Base-by-base conservation (phyloP, 768 basidiomycete species). In the Coprinopsis cinerea region DNA sequence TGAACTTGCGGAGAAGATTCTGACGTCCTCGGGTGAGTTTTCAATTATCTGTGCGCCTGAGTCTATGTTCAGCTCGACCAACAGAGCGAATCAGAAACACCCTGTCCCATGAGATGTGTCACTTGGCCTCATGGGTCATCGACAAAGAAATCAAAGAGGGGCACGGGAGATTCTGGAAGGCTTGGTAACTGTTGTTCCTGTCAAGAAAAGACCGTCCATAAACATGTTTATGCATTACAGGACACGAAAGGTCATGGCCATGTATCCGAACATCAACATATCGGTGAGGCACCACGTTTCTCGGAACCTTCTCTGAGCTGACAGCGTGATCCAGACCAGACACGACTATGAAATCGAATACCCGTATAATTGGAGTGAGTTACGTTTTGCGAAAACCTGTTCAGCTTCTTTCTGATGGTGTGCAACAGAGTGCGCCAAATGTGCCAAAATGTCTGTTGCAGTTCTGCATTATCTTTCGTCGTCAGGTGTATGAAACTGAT, bases 51-150 rank as follows among this genome's bases (percentile, higher is more conserved):
- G 9, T 44, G 43, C 15, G 13, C 11, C 20, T 23, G 1, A n/a
- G 18, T 34, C 24, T 13, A 17, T 18, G 26, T 24, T 41, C 24
- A 25, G n/a, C n/a, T n/a, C n/a, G n/a, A n/a, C n/a, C n/a, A 45
- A 1, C 51, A 92, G 91, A 88, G 47, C 79, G 89, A 32, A 85
- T 93, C 43, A 73, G 84, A 28, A 83, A 85, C 58, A 93, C 91
- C 1, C 67, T 94, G 11, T 82, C 88, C 25, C 92, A 94, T 57
- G 92, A 94, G 63, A 92, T 93, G 90, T 93, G 91, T 58, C 92
- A 93, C 67, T 65, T 94, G 27, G 92, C 92, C 2, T 79, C 79
- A 49, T 94, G 91, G 91, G 69, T 88, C 20, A 88, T 94, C 48
- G 79, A 85, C 60, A 68, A 75, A 15, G 73, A 81, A 9, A 76